phyloP scores from a whole-genome alignment of 371 early-diverging fungal species.

The Dinochytrium kinnereticum region DNA sequence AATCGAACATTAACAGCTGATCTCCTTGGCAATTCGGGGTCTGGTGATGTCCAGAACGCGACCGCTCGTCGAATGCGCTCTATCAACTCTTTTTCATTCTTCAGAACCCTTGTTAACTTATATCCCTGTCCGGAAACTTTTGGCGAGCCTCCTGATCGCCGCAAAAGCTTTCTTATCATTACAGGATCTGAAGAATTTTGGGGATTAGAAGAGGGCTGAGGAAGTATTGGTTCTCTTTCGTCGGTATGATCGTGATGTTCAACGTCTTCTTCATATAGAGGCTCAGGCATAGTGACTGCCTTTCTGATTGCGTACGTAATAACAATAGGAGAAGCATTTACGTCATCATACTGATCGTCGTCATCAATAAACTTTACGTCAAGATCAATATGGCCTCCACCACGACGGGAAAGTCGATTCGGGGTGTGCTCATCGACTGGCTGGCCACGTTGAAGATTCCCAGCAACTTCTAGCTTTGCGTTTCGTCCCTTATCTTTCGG shows the following conservation, averaged over 20 bases:
- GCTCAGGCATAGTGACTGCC: background rate
- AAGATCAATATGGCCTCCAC: background rate
- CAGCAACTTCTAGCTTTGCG: background rate
- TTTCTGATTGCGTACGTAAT: slow-evolving; percentile 24
- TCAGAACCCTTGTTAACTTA: background rate
- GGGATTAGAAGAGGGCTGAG: background rate
- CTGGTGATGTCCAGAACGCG: background rate
- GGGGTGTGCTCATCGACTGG: background rate
- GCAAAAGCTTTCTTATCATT: background rate
- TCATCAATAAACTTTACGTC: background rate
- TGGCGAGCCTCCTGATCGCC: background rate
- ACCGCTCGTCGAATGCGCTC: background rate
- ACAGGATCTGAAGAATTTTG: too few relatives aligned
- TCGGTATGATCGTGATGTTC: slow-evolving; percentile 15
- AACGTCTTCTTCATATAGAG: background rate
- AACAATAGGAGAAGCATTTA: slow-evolving; percentile 4
- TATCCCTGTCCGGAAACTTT: background rate
- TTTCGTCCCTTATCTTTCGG: background rate
- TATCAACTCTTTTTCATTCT: slow-evolving; percentile 7
- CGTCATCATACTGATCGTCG: background rate
- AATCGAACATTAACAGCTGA: background rate
- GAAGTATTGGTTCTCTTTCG: background rate
- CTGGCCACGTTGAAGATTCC: background rate
- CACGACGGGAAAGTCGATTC: background rate
- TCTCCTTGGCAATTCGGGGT: background rate